A percentile compares a stretch with the other conserved stretches of the same genome.
Conservation (phyloP, 1,284 basidiomycete species). For the Melampsora occidentalis region DNA sequence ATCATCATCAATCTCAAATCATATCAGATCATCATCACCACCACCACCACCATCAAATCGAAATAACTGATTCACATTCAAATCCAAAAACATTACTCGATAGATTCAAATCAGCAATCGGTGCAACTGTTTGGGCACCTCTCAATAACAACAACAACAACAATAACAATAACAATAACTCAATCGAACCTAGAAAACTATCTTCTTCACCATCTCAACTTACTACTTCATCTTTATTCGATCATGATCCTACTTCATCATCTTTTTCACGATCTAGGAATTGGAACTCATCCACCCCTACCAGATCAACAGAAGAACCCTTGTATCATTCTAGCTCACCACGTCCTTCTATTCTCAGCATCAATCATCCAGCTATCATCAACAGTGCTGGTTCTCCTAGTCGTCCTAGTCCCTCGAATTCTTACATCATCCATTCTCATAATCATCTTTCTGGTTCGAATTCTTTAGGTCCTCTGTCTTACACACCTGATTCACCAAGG, state of each 20-base stretch:
- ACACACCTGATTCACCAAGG: slow-evolving; percentile 19
- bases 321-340: not conserved
- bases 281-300: not conserved
- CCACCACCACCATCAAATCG: too few species aligned
- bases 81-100: slow-evolving; percentile 19
- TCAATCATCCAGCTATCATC: not conserved
- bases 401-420: not conserved
- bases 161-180: not conserved
- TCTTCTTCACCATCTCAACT: slow-evolving; percentile 1
- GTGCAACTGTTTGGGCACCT: slow-evolving; percentile 34
- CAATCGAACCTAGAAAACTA: slow-evolving; percentile 16
- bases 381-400: not conserved
- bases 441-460: not conserved
- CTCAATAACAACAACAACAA: not conserved
- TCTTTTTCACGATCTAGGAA: not conserved
- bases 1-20: too few species aligned
- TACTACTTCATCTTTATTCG: not conserved
- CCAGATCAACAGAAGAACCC: not conserved
- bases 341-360: not conserved
- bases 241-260: not conserved
- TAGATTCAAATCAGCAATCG: slow-evolving; percentile 42
- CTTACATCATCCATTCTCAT: not conserved
- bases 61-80: too few species aligned
- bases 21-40: too few species aligned
- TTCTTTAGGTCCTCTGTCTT: slow-evolving; percentile 6